Conservation (phyloP, 2,329 filamentous ascomycete species). For the Aureobasidium sp. region DNA sequence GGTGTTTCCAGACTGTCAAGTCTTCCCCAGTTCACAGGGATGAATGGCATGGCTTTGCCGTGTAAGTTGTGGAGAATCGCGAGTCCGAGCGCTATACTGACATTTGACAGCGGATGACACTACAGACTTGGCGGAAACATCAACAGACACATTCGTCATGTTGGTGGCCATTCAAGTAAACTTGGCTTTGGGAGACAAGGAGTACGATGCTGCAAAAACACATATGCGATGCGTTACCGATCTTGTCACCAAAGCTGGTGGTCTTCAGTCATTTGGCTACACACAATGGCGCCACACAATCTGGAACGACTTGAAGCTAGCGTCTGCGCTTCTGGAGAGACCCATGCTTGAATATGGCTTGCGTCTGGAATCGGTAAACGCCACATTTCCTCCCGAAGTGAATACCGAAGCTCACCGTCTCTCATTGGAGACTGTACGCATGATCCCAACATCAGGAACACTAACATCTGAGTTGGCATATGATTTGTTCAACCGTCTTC, state of each 20-base stretch:
- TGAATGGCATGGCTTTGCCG: neutral
- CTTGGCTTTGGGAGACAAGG: slow-evolving; percentile 4
- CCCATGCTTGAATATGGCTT: slow-evolving; percentile 3
- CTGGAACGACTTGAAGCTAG: slow-evolving; percentile 11
- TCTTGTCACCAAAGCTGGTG: slow-evolving; percentile 1
- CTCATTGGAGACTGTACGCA: neutral
- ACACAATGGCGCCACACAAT: slow-evolving; percentile 12
- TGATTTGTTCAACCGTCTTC: slow-evolving; percentile 4
- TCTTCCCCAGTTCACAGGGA: slow-evolving; percentile 2
- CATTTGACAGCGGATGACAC: neutral
- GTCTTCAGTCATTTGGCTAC: slow-evolving; percentile 1
- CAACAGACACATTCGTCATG: slow-evolving; percentile 9
- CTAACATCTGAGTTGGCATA: neutral
- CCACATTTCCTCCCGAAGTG: neutral
- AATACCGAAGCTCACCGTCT: slow-evolving; percentile 4
- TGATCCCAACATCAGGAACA: slow-evolving; percentile 1
- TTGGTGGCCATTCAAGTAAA: slow-evolving; percentile 10
- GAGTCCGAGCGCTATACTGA: neutral
- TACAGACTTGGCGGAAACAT: neutral
- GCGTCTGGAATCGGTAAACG: neutral
- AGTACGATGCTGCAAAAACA: slow-evolving; percentile 10
- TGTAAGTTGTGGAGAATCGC: neutral
- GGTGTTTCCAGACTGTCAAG: slow-evolving; percentile 4
- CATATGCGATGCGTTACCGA: slow-evolving; percentile 1
- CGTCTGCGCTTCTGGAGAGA: slow-evolving; percentile 2